phyloP scores from a whole-genome alignment of 2,329 filamentous ascomycete species.

The Colletotrichum orbiculare region DNA sequence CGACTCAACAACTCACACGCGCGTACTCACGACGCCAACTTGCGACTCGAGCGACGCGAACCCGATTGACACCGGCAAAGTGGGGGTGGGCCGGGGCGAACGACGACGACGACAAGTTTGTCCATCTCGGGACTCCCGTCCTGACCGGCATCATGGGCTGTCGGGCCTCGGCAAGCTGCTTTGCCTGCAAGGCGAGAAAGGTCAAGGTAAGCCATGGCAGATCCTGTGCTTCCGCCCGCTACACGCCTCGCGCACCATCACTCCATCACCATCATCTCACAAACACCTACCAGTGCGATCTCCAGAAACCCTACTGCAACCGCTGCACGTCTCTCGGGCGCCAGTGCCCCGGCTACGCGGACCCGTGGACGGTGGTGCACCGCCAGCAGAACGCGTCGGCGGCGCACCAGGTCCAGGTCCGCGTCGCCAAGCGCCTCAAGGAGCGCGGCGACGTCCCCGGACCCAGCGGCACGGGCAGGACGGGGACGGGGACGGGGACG shows the following conservation, averaged over 20 bases:
- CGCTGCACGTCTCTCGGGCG: constrained; percentile 53
- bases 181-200: constrained; percentile 29
- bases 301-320: constrained; percentile 50
- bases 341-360: constrained; percentile 53
- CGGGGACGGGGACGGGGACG: not conserved
- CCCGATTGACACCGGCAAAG: too few relatives aligned
- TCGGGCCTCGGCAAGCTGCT: constrained; percentile 22
- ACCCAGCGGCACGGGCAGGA: not conserved
- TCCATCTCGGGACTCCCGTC: too few relatives aligned
- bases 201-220: constrained; percentile 15
- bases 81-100: too few relatives aligned
- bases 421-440: constrained; percentile 26
- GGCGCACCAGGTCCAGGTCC: constrained; percentile 14
- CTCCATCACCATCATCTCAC: not conserved
- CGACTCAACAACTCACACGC: too few relatives aligned
- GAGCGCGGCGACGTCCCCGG: constrained; percentile 1
- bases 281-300: constrained; percentile 48
- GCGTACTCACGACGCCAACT: too few relatives aligned
- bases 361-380: constrained; percentile 50
- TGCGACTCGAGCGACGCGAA: too few relatives aligned
- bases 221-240: too few relatives aligned
- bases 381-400: constrained; percentile 29
- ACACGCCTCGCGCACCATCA: not conserved
- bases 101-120: too few relatives aligned
- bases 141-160: constrained; percentile 11